Percentiles rank a stretch among this genome's conserved stretches.
Conservation (phyloP, 352 stramenopile genomes). For the Phytophthora vignae region DNA sequence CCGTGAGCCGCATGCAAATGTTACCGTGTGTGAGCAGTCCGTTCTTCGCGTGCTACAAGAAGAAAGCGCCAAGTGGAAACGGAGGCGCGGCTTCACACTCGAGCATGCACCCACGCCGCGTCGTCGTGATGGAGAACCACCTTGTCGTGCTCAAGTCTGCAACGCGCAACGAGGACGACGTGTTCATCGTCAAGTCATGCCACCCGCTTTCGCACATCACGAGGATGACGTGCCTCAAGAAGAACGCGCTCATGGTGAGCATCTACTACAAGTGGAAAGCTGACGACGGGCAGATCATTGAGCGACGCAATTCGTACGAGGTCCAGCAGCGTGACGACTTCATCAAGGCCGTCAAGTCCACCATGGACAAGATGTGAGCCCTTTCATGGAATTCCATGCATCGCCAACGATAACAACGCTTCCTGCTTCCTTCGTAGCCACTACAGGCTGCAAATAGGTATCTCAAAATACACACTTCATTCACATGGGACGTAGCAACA, state of each 20-base stretch:
- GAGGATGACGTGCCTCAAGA: slow-evolving; percentile 91
- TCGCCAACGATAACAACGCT: neutral
- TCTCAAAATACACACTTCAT: slow-evolving; percentile 41
- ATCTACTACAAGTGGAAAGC: slow-evolving; percentile 89
- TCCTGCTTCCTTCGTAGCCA: neutral
- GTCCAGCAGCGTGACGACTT: slow-evolving; percentile 89
- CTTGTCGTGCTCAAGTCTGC: slow-evolving; percentile 78
- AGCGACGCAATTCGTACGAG: slow-evolving; percentile 84
- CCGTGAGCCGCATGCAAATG: slow-evolving; percentile 74
- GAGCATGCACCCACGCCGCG: slow-evolving; percentile 63
- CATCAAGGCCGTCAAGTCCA: slow-evolving; percentile 83
- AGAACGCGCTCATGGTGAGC: slow-evolving; percentile 89
- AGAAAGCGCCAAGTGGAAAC: slow-evolving; percentile 52
- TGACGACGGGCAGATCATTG: slow-evolving; percentile 44
- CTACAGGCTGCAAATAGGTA: slow-evolving; percentile 29
- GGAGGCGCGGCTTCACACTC: slow-evolving; percentile 18
- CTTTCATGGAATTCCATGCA: neutral
- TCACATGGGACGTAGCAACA: slow-evolving; percentile 27
- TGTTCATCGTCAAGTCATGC: slow-evolving; percentile 82
- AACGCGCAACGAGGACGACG: slow-evolving; percentile 73
- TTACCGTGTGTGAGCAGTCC: slow-evolving; percentile 70
- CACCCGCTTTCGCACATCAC: slow-evolving; percentile 75
- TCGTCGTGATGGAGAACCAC: slow-evolving; percentile 80
- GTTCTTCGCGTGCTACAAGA: slow-evolving; percentile 91
- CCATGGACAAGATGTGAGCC: slow-evolving; percentile 81